Evolutionary conservation across 192 early-diverging fungal genomes (phyloP), one percentile per base, ranked within the genome.

Genomic region (Podila horticola): DNA sequence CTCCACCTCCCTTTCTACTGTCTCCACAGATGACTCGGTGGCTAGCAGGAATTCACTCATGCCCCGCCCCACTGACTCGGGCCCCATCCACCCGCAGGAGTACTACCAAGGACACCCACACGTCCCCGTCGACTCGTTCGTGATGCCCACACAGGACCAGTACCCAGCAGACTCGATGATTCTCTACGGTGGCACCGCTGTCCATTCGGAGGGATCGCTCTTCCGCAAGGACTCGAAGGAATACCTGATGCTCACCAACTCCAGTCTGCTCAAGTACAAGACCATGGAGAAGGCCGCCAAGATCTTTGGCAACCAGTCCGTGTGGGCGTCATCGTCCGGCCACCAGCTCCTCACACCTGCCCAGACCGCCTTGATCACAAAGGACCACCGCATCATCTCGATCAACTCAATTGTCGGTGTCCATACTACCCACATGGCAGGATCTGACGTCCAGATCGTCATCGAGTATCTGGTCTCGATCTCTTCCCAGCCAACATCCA

Each of bases 221-320:
- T 79, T 79, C 61, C 69, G 70, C 13, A 79, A 72, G 51, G 76
- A 79, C 24, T 58, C 65, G 2, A 79, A 79, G 61, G 76, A 79
- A 50, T 79, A 79, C 24, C 51, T 79, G 2, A 64, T 79, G 70
- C 55, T 79, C 12, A 79, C 76, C 17, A 79, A 79, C 61, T 72
- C 76, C 0, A 72, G 65, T 29, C 49, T 79, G 36, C 76, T 79
- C 64, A 79, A 79, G 26, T 79, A 72, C 70, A 79, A 79, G 34
- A 58, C 76, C 20, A 79, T 79, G 76, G 76, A 79, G 24, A 79
- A 79, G 58, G 76, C 76, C 10, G 30, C 76, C 50, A 79, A 79
- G 45, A 70, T 79, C 33, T 79, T 79, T 72, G 76, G 76, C n/a
- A 79, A 79, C 45, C 76, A 79, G 61, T 79, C 76, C 12, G 70